phyloP scores from a whole-genome alignment of 202 grass and related monocot genomes.

The Eragrostis tef region DNA sequence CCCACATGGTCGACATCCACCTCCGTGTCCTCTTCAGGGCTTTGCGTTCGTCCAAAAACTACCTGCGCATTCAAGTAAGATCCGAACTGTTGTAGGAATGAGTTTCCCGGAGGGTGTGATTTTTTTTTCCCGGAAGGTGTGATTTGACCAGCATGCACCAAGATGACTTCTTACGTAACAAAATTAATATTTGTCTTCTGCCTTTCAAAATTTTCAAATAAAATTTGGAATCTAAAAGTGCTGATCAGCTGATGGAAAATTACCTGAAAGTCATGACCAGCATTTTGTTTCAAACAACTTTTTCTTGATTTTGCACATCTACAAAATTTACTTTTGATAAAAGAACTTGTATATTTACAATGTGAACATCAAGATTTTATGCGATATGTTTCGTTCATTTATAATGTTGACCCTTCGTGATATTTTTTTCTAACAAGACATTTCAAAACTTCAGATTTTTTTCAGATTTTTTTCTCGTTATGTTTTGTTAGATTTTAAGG shows the following conservation, averaged over 20 bases:
- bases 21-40: conserved; percentile 64
- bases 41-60: conserved; percentile 53
- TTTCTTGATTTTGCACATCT: too few species aligned
- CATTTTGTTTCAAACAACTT: neutral
- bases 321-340: neutral
- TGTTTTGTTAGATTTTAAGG: too few species aligned
- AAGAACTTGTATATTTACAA: neutral
- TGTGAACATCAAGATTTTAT: neutral
- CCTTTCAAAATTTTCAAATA: neutral
- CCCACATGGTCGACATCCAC: conserved; percentile 82
- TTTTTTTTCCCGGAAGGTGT: too few species aligned
- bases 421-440: too few species aligned
- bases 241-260: neutral
- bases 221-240: neutral
- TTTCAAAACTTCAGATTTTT: too few species aligned
- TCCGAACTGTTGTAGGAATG: neutral
- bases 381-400: too few species aligned
- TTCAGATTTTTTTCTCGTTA: too few species aligned
- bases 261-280: neutral
- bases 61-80: conserved; percentile 63
- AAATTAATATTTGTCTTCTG: neutral
- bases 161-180: neutral
- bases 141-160: too few species aligned
- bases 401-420: too few species aligned
- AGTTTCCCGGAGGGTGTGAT: too few species aligned